These are phyloP conservation scores for Penicillium malachiteum DNA, from an alignment of 495 filamentous ascomycete genomes.

Conservation along the genomic window DNA sequence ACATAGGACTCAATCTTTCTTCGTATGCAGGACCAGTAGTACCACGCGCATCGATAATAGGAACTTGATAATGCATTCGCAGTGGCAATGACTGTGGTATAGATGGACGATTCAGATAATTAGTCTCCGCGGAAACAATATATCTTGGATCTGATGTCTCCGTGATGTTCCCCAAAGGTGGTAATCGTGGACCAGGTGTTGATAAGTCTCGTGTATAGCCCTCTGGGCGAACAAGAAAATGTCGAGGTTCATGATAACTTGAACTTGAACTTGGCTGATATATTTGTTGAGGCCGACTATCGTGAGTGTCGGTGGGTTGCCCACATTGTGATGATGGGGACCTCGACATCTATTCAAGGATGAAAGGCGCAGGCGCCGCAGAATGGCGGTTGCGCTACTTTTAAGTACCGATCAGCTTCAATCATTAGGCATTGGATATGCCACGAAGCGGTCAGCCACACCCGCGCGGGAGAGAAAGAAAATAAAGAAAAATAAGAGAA, in stretches of 20 bases:
- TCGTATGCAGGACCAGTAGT: conserved; percentile 19
- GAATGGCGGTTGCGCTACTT: conserved; percentile 15
- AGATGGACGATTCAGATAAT: conserved; percentile 17
- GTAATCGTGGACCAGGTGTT: conserved; percentile 15
- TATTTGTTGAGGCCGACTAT: no score
- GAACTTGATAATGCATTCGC: conserved; percentile 13
- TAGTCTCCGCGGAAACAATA: conserved; percentile 24
- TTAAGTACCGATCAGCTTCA: conserved; percentile 5
- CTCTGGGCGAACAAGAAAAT: conserved; percentile 20
- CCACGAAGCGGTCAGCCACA: conserved; percentile 20
- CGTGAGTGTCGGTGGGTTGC: conserved; percentile 8
- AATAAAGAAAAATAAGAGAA: neutral
- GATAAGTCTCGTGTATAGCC: neutral
- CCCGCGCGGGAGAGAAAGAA: conserved; percentile 9
- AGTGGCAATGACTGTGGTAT: conserved; percentile 24
- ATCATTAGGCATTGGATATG: conserved; percentile 17
- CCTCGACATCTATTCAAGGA: conserved; percentile 25
- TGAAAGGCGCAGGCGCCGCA: conserved; percentile 10
- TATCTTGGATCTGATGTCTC: conserved; percentile 26
- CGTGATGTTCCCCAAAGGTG: conserved; percentile 19
- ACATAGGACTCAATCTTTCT: conserved; percentile 25
- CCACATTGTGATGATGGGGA: conserved; percentile 25
- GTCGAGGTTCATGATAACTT: conserved; percentile 22
- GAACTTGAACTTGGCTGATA: conserved; percentile 13
- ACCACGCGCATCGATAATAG: conserved; percentile 18